These are phyloP conservation scores for Macrophomina pseudophaseolina DNA, from an alignment of 2,329 filamentous ascomycete species.

Conservation along the genomic window DNA sequence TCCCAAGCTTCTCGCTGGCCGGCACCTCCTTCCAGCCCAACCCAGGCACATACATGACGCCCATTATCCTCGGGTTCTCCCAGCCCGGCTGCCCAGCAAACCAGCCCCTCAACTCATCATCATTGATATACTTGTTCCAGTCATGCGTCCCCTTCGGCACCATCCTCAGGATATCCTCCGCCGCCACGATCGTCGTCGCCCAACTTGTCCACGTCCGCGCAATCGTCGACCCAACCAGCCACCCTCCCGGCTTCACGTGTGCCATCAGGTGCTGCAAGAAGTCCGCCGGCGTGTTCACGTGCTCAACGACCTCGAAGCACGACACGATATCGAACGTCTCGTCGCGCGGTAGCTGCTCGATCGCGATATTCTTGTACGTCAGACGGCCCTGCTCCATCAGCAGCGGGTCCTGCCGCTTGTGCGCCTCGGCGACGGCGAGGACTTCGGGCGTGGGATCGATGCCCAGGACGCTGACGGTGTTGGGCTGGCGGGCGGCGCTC, in stretches of 20 bases:
- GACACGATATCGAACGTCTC: conserved; percentile 78
- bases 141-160: conserved; percentile 94
- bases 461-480: conserved; percentile 69
- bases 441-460: conserved; percentile 80
- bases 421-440: conserved; percentile 73
- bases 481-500: conserved; percentile 72
- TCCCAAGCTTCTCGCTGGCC: conserved; percentile 84
- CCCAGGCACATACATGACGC: conserved; percentile 88
- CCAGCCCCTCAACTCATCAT: conserved; percentile 69
- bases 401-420: conserved; percentile 75
- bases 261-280: conserved; percentile 75
- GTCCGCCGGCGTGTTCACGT: conserved; percentile 75
- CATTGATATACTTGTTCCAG: conserved; percentile 95
- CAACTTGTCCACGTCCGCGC: conserved; percentile 87
- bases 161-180: conserved; percentile 84
- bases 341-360: conserved; percentile 68
- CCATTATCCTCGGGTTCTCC: conserved; percentile 64
- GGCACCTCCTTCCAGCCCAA: conserved; percentile 84
- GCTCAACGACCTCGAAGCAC: conserved; percentile 94
- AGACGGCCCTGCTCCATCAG: conserved; percentile 64
- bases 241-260: conserved; percentile 87
- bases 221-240: conserved; percentile 92
- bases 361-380: conserved; percentile 73
- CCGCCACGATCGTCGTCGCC: conserved; percentile 89
- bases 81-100: conserved; percentile 49